Conservation (phyloP, 108 stramenopile species). For the Conticribra weissflogii region DNA sequence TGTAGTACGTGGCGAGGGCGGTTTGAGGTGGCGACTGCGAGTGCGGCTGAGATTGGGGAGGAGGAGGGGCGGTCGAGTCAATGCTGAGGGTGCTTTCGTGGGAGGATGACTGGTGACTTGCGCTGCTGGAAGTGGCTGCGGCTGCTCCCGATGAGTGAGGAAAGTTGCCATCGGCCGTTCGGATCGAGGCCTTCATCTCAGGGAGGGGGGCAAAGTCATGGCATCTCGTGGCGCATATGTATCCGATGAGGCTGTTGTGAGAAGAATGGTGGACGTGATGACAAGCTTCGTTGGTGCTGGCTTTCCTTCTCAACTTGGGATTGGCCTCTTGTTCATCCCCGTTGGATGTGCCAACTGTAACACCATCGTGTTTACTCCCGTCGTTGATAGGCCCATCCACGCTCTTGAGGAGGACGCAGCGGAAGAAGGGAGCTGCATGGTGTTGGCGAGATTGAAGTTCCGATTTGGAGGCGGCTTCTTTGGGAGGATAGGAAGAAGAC, state of each 20-base stretch:
- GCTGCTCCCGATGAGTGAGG: too few relatives aligned
- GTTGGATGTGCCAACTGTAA: too few relatives aligned
- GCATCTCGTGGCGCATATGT: constrained; percentile 40
- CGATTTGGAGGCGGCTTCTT: constrained; percentile 85
- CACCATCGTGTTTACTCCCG: not conserved
- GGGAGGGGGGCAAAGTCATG: constrained; percentile 17
- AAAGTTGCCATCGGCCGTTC: too few relatives aligned
- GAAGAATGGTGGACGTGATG: constrained; percentile 32
- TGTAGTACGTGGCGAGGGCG: not conserved
- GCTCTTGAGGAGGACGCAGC: constrained; percentile 67
- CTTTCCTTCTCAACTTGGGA: not conserved
- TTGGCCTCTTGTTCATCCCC: not conserved
- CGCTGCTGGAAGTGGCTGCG: too few relatives aligned
- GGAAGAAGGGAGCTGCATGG: constrained; percentile 83
- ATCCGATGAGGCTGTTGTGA: constrained; percentile 34
- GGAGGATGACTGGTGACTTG: too few relatives aligned
- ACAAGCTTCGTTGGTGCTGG: constrained; percentile 23
- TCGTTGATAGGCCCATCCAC: constrained; percentile 7
- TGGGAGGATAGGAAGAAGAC: constrained; percentile 69
- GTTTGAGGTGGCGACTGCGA: not conserved
- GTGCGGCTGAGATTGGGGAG: not conserved
- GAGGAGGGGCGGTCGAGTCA: too few relatives aligned
- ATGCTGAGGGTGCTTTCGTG: too few relatives aligned
- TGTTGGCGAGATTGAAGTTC: constrained; percentile 87
- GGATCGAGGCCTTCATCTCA: constrained; percentile 9